Evolutionary conservation across 306 rosid species (phyloP).

Genomic region (Inga leiocalycina): DNA sequence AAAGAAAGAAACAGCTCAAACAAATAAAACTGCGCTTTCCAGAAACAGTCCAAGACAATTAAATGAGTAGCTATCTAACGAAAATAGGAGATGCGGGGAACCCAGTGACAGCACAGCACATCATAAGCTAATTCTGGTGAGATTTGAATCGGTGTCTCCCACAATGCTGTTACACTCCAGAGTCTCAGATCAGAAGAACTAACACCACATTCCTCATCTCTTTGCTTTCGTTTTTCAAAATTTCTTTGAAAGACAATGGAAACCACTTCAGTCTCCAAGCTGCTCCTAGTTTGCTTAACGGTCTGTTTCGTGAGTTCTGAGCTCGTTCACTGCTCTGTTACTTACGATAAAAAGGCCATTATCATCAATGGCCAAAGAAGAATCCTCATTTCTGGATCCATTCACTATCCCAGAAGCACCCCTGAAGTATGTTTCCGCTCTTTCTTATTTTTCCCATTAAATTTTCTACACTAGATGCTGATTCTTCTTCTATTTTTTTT

Average conservation of each 20-base stretch:
- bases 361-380: conserved; percentile 86
- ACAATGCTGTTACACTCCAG: conserved; percentile 26
- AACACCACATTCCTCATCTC: conserved; percentile 15
- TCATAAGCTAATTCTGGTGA: neutral
- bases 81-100: neutral
- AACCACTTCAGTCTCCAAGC: conserved; percentile 59
- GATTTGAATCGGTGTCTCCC: conserved; percentile 7
- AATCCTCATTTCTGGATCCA: conserved; percentile 91
- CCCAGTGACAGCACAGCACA: neutral
- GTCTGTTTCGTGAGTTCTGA: conserved; percentile 45
- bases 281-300: conserved; percentile 37
- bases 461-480: neutral
- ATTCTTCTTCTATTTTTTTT: neutral
- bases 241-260: conserved; percentile 60
- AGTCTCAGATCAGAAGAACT: conserved; percentile 35
- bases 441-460: neutral
- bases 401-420: conserved; percentile 97
- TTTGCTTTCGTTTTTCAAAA: conserved; percentile 27
- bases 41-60: neutral
- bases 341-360: conserved; percentile 80
- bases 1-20: neutral
- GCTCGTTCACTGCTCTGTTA: conserved; percentile 61
- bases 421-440: conserved; percentile 59
- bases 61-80: neutral
- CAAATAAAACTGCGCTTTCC: neutral